Conservation (phyloP, 2,329 filamentous ascomycete species). For the Exophiala dermatitidis region DNA sequence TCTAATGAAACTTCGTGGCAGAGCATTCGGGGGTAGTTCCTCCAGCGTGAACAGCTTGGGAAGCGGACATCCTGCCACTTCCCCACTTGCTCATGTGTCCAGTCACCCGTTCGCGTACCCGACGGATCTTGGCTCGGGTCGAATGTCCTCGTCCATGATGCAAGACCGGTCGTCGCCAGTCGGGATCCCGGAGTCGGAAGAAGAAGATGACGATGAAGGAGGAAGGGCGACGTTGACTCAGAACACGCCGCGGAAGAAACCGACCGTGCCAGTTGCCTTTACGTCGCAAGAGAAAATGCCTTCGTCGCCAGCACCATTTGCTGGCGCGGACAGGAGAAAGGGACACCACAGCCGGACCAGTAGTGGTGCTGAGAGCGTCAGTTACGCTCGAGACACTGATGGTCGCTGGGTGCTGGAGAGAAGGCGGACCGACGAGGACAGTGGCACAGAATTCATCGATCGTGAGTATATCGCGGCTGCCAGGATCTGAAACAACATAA, state of each 20-base stretch:
- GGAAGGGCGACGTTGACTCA: slow-evolving; percentile 27
- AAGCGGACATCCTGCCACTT: slow-evolving; percentile 30
- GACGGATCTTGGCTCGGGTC: slow-evolving; percentile 3
- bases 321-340: slow-evolving; percentile 12
- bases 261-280: slow-evolving; percentile 11
- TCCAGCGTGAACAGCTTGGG: slow-evolving; percentile 56
- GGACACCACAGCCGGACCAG: slow-evolving; percentile 31
- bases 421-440: slow-evolving; percentile 31
- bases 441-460: slow-evolving; percentile 32
- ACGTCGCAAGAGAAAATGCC: slow-evolving; percentile 22
- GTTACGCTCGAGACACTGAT: slow-evolving; percentile 31
- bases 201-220: slow-evolving; percentile 23
- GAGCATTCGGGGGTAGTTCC: slow-evolving; percentile 75
- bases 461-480: slow-evolving; percentile 29
- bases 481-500: slow-evolving; percentile 24
- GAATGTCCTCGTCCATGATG: slow-evolving; percentile 16
- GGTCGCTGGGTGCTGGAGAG: slow-evolving; percentile 35
- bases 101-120: slow-evolving; percentile 27
- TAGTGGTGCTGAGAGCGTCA: slow-evolving; percentile 34
- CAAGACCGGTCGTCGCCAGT: slow-evolving; percentile 19
- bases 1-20: slow-evolving; percentile 63
- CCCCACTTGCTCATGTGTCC: slow-evolving; percentile 32
- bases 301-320: slow-evolving; percentile 8
- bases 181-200: slow-evolving; percentile 28
- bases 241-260: slow-evolving; percentile 25